Conservation (phyloP, 169 alveolate species). For the Cryptosporidium felis region DNA sequence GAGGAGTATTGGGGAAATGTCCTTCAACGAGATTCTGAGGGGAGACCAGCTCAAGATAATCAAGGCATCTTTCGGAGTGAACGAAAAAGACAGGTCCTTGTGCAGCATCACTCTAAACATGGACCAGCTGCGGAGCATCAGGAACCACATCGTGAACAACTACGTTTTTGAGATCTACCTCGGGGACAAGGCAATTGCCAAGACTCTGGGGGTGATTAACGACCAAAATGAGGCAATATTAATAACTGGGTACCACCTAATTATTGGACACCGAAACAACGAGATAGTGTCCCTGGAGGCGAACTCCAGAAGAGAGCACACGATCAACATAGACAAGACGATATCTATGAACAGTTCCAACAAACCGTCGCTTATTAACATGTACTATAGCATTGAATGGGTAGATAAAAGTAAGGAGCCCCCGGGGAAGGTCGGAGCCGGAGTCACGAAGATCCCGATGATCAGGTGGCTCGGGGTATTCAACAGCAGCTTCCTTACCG, state of each 20-base stretch:
- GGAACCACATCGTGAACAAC: conserved; percentile 8
- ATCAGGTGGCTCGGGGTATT: conserved; percentile 67
- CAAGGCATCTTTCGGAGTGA: conserved; percentile 5
- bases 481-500: conserved; percentile 26
- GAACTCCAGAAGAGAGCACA: conserved; percentile 16
- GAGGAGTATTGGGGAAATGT: conserved; percentile 5
- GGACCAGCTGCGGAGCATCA: conserved; percentile 28
- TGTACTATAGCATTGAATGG: conserved; percentile 53
- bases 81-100: not conserved
- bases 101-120: not conserved
- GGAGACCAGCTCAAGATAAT: conserved; percentile 41
- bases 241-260: conserved; percentile 43
- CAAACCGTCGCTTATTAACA: not conserved
- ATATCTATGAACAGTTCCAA: not conserved
- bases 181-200: conserved; percentile 67
- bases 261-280: conserved; percentile 33
- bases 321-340: conserved; percentile 28
- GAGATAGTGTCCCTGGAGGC: conserved; percentile 37
- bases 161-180: conserved; percentile 40
- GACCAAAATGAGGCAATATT: conserved; percentile 14
- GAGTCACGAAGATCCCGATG: conserved; percentile 1
- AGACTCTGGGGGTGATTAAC: conserved; percentile 34
- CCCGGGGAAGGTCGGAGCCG: not conserved
- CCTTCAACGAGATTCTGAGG: conserved; percentile 53
- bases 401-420: conserved; percentile 15